Percentiles rank a stretch among this genome's conserved stretches.
These are phyloP conservation scores for Epichloe typhina DNA, from an alignment of 2,329 filamentous ascomycete species.

Conservation along the genomic window DNA sequence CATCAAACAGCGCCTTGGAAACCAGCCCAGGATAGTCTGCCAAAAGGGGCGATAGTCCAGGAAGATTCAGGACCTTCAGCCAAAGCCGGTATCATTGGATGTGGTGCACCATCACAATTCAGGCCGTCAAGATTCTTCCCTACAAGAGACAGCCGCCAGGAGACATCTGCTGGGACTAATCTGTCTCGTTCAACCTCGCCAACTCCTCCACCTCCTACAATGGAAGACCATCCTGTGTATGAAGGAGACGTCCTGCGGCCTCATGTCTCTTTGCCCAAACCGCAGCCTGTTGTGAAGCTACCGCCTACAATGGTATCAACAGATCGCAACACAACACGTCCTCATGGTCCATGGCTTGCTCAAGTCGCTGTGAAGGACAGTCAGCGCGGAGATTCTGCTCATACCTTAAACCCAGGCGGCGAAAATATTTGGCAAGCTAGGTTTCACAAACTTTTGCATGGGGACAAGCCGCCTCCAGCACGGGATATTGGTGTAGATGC, in stretches of 20 bases:
- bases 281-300: slow-evolving; percentile 66
- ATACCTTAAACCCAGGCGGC: slow-evolving; percentile 11
- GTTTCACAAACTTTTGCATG: slow-evolving; percentile 67
- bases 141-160: slow-evolving; percentile 32
- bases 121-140: slow-evolving; percentile 52
- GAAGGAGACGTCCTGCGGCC: slow-evolving; percentile 52
- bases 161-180: slow-evolving; percentile 23
- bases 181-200: slow-evolving; percentile 41
- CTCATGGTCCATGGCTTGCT: slow-evolving; percentile 23
- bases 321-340: slow-evolving; percentile 13
- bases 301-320: slow-evolving; percentile 39
- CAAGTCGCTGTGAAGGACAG: slow-evolving; percentile 20
- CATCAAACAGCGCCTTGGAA: slow-evolving; percentile 19
- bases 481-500: slow-evolving; percentile 52
- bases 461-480: slow-evolving; percentile 45
- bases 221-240: slow-evolving; percentile 58
- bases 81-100: slow-evolving; percentile 17
- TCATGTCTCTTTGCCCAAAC: slow-evolving; percentile 55
- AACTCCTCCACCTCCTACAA: slow-evolving; percentile 59
- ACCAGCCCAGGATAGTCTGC: slow-evolving; percentile 15
- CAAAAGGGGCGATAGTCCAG: slow-evolving; percentile 5
- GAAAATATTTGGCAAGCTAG: slow-evolving; percentile 61
- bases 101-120: slow-evolving; percentile 27
- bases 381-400: slow-evolving; percentile 11
- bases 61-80: slow-evolving; percentile 13